phyloP scores from a whole-genome alignment of 495 filamentous ascomycete genomes.

The Penicillium turbatum region DNA sequence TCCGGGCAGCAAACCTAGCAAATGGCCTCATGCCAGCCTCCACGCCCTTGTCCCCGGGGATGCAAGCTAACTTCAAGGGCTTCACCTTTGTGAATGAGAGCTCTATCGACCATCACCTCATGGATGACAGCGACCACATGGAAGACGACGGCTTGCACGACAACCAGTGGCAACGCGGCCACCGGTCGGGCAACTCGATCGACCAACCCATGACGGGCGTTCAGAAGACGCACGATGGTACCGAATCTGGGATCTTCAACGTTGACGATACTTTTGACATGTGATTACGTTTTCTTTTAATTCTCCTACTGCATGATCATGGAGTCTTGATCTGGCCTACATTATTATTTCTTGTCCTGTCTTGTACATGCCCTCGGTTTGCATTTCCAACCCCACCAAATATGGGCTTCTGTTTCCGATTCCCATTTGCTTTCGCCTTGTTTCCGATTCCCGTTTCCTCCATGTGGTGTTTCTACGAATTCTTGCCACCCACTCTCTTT shows the following conservation, averaged over 20 bases:
- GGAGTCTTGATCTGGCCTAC: slow-evolving; percentile 41
- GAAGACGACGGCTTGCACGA: slow-evolving; percentile 67
- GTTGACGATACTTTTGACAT: slow-evolving; percentile 66
- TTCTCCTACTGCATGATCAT: slow-evolving; percentile 37
- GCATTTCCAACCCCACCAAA: slow-evolving; percentile 20
- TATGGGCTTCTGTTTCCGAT: slow-evolving; percentile 19
- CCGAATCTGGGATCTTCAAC: slow-evolving; percentile 68
- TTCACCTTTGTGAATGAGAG: slow-evolving; percentile 99
- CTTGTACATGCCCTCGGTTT: slow-evolving; percentile 39
- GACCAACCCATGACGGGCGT: slow-evolving; percentile 72
- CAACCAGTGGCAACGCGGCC: slow-evolving; percentile 41
- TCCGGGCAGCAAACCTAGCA: slow-evolving; percentile 72
- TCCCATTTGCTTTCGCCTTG: slow-evolving; percentile 12
- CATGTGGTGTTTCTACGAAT: not conserved
- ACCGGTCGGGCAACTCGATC: slow-evolving; percentile 32
- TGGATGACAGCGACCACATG: slow-evolving; percentile 58
- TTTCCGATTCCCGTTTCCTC: slow-evolving; percentile 7
- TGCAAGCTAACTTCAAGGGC: slow-evolving; percentile 96
- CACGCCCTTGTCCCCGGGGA: slow-evolving; percentile 86
- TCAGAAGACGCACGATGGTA: slow-evolving; percentile 57
- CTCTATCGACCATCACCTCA: slow-evolving; percentile 86
- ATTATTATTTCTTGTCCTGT: slow-evolving; percentile 28
- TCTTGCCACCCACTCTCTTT: not conserved
- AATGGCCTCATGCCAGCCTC: slow-evolving; percentile 74
- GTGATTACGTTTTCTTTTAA: slow-evolving; percentile 40